Evolutionary conservation across 2,329 filamentous ascomycete genomes (phyloP), one percentile per base, ranked within the genome.

Genomic region (Lasiodiplodia sp.): DNA sequence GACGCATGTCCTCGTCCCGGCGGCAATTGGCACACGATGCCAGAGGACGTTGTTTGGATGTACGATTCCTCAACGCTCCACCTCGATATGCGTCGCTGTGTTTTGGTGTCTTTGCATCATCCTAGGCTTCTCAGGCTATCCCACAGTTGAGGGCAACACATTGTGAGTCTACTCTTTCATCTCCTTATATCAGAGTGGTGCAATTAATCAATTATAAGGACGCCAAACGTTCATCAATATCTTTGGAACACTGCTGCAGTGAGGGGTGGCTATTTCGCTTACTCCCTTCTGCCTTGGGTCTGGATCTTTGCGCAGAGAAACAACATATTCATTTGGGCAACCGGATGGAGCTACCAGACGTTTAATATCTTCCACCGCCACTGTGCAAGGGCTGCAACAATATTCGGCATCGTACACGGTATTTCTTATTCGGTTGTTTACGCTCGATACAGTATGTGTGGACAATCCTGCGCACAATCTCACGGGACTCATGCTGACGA

Each of bases 261-360:
- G 70, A 84, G 90, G 11, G 89, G 88, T 0, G 89, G 89, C 0
- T 85, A 89, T 38, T 82, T 92, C 28, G 86, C 88, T 0, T 87
- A 89, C 71, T 87, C 86, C 4, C 90, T 90, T 70, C 83, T 92
- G 7, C 87, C 88, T 0, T 73, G 90, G 2, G 79, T 91, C 0
- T 91, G 89, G 88, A 76, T 92, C 0, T 92, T 92, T 71, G 87
- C 86, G 0, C 87, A 87, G 74, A 82, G 90, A 11, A 92, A 92
- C 70, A 91, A 92, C 64, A 73, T 89, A 0, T 82, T 91, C 18
- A 80, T 91, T 67, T 90, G 87, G 87, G 75, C 88, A 0, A 92
- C 90, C 0, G 89, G 89, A 0, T 92, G 90, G 89, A 88, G 87
- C 12, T 91, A 90, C 75, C 84, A 84, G 1, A 88, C 87, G 0